Evolutionary conservation across 1,139 yeast genomes (phyloP).

Genomic region (Yamadazyma spencermartinsiae): DNA sequence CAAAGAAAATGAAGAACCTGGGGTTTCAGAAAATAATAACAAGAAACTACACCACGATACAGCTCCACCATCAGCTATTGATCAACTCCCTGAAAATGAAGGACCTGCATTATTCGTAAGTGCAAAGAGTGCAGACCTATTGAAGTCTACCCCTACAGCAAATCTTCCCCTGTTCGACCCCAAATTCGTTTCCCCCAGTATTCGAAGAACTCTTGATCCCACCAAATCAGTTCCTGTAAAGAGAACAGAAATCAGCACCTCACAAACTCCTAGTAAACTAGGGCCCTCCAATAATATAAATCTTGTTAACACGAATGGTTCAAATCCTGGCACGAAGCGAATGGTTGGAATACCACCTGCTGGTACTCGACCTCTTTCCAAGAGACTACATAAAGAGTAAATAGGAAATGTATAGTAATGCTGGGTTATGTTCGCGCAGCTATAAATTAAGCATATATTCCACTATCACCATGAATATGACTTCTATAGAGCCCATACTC

Average conservation of each 20-base stretch:
- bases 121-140: constrained; percentile 56
- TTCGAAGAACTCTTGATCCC: constrained; percentile 58
- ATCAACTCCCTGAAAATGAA: background rate
- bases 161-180: constrained; percentile 47
- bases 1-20: constrained; percentile 11
- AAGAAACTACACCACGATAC: background rate
- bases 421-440: background rate
- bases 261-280: constrained; percentile 14
- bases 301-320: constrained; percentile 2
- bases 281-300: constrained; percentile 4
- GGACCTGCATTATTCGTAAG: constrained; percentile 48
- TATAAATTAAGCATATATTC: background rate
- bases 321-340: constrained; percentile 22
- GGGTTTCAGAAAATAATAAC: background rate
- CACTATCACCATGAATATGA: constrained; percentile 7
- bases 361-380: constrained; percentile 23
- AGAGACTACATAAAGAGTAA: constrained; percentile 13
- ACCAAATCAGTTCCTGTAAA: constrained; percentile 59
- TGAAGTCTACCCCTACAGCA: constrained; percentile 44
- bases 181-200: constrained; percentile 50
- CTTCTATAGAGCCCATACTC: constrained; percentile 26
- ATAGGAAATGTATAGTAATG: background rate
- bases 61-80: constrained; percentile 5
- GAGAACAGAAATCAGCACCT: constrained; percentile 26
- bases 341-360: constrained; percentile 36